Evolutionary conservation across 306 rosid genomes (phyloP).

Genomic region (Bauhinia variegata): DNA sequence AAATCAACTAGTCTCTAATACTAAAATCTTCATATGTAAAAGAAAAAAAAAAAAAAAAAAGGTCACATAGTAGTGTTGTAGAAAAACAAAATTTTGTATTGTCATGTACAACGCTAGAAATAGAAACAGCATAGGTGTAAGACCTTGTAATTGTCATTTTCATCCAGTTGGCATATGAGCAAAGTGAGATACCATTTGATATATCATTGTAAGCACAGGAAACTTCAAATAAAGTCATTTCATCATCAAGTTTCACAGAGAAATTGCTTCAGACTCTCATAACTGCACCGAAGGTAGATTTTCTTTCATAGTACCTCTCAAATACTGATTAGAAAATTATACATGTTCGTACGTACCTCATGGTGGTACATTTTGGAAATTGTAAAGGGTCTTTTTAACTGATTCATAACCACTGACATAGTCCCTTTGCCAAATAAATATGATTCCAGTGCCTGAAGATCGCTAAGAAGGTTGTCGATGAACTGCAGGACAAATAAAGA

Average conservation of each 20-base stretch:
- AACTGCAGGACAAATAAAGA: slow-evolving; percentile 49
- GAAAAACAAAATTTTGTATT: slow-evolving; percentile 2
- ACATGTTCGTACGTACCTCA: slow-evolving; percentile 56
- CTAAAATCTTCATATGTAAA: not conserved
- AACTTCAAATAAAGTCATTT: slow-evolving; percentile 18
- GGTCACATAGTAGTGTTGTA: not conserved
- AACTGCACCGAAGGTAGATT: slow-evolving; percentile 16
- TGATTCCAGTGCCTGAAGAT: slow-evolving; percentile 48
- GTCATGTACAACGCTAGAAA: slow-evolving; percentile 13
- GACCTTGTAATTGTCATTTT: not conserved
- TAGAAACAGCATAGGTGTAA: not conserved
- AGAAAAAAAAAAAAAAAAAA: not conserved
- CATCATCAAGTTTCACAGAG: slow-evolving; percentile 2
- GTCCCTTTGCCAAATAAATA: slow-evolving; percentile 43
- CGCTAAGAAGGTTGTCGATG: slow-evolving; percentile 45
- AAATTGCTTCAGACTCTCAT: slow-evolving; percentile 26
- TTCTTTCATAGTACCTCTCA: slow-evolving; percentile 1
- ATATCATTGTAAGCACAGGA: not conserved
- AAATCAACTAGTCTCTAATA: not conserved
- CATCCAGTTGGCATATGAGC: not conserved
- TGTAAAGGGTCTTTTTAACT: slow-evolving; percentile 49
- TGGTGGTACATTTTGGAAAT: slow-evolving; percentile 69
- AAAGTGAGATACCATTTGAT: slow-evolving; percentile 19
- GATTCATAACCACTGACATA: slow-evolving; percentile 51
- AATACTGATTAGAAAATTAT: slow-evolving; percentile 15